Conservation (phyloP, 139 green algal genomes). For the Tetradesmus obliquus region DNA sequence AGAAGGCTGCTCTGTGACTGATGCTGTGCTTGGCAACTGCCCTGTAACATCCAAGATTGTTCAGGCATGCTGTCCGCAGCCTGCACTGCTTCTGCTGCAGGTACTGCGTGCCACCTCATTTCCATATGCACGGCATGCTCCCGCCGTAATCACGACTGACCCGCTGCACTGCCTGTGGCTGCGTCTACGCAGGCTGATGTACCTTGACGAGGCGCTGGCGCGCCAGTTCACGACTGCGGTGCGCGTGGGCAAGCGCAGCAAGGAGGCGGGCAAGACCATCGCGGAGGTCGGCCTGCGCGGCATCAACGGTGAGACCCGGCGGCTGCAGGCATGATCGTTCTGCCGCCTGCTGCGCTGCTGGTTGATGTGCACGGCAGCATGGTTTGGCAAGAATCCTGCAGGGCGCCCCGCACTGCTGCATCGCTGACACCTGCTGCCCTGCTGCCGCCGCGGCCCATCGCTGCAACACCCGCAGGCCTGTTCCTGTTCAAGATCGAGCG, state of each 20-base stretch:
- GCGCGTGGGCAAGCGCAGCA: constrained; percentile 42
- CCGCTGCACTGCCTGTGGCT: too few relatives aligned
- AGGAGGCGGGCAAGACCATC: constrained; percentile 39
- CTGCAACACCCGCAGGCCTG: constrained; percentile 43
- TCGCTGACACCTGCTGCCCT: background rate
- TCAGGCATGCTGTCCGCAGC: too few relatives aligned
- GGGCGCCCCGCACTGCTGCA: background rate
- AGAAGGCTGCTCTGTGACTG: background rate
- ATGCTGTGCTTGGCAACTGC: background rate
- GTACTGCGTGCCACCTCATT: too few relatives aligned
- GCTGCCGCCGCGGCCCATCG: too few relatives aligned
- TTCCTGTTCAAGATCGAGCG: constrained; percentile 77
- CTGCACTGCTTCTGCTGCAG: too few relatives aligned
- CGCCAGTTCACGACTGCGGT: constrained; percentile 61
- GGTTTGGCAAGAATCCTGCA: too few relatives aligned
- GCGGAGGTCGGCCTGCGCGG: constrained; percentile 52
- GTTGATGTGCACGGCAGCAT: too few relatives aligned
- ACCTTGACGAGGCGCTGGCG: constrained; percentile 28
- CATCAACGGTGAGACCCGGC: constrained; percentile 42
- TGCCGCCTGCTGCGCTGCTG: too few relatives aligned
- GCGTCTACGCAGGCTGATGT: background rate
- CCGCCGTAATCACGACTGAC: too few relatives aligned
- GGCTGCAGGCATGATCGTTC: background rate
- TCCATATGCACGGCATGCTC: too few relatives aligned
- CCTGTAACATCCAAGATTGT: too few relatives aligned